Conservation (phyloP, 2,329 filamentous ascomycete genomes). For the Microcera coccophila region DNA sequence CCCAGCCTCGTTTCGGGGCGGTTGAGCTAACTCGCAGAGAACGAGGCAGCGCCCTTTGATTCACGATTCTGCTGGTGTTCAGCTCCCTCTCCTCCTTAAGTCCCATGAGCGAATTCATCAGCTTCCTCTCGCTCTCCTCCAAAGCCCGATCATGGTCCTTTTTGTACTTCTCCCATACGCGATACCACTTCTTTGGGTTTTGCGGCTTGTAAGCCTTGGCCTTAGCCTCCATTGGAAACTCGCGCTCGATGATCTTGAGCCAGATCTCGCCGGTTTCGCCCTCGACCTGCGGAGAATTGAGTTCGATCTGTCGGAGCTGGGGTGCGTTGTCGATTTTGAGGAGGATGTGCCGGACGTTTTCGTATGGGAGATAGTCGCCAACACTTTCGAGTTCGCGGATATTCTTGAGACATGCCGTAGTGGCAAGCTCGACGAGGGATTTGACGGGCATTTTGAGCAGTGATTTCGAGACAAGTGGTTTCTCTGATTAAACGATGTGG, state of each 20-base stretch:
- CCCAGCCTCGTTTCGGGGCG: constrained; percentile 21
- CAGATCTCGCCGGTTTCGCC: constrained; percentile 70
- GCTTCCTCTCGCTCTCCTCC: constrained; percentile 54
- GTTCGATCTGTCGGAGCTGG: constrained; percentile 72
- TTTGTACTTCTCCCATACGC: constrained; percentile 69
- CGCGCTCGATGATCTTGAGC: constrained; percentile 71
- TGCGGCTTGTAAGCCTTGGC: constrained; percentile 61
- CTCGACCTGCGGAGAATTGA: constrained; percentile 70
- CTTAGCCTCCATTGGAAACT: constrained; percentile 65
- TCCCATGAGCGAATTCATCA: constrained; percentile 55
- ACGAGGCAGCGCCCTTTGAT: constrained; percentile 45
- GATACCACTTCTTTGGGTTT: constrained; percentile 69
- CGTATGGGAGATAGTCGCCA: constrained; percentile 65
- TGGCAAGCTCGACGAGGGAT: constrained; percentile 50
- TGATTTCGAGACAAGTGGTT: neutral
- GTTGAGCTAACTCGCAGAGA: constrained; percentile 31
- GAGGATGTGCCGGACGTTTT: constrained; percentile 61
- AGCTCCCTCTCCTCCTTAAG: constrained; percentile 56
- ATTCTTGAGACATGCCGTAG: constrained; percentile 50
- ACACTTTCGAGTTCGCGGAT: constrained; percentile 61
- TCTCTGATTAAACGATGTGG: neutral
- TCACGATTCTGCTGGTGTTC: constrained; percentile 56
- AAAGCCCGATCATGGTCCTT: constrained; percentile 55
- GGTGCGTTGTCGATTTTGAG: constrained; percentile 65
- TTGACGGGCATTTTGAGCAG: constrained; percentile 40